Conservation (phyloP, 768 basidiomycete species). For the Amanita thiersii region DNA sequence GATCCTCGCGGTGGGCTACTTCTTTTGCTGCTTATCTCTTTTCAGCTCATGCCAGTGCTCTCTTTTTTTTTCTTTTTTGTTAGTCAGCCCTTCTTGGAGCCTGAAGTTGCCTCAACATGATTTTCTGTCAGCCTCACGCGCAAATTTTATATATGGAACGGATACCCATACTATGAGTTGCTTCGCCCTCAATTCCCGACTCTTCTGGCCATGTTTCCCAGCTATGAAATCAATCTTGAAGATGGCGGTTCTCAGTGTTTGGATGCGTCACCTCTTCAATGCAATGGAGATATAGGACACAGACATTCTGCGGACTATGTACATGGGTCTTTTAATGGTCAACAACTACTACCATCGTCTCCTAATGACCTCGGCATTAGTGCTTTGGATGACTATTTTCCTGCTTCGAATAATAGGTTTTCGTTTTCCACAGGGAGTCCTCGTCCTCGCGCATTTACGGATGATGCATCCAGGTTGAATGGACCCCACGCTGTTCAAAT, state of each 20-base stretch:
- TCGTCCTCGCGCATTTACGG: neutral
- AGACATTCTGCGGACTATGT: neutral
- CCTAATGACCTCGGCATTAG: neutral
- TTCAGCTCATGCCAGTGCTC: too few relatives aligned
- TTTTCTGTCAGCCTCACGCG: slow-evolving; percentile 8
- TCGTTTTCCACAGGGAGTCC: neutral
- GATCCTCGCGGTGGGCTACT: slow-evolving; percentile 77
- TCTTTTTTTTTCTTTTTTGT: neutral
- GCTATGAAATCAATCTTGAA: neutral
- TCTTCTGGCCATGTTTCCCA: too few relatives aligned
- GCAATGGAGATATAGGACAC: neutral
- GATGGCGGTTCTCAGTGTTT: neutral
- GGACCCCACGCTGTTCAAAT: too few relatives aligned
- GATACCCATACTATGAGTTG: too few relatives aligned
- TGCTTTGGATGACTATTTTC: neutral
- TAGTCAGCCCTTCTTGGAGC: neutral
- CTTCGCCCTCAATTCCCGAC: too few relatives aligned
- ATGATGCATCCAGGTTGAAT: too few relatives aligned
- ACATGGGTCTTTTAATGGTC: neutral
- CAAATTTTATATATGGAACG: slow-evolving; percentile 1
- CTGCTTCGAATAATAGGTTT: neutral
- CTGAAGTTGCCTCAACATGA: neutral
- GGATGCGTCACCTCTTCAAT: neutral
- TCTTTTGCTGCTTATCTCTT: neutral
- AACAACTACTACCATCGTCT: neutral